Evolutionary conservation across 73 alveolate species (phyloP), one percentile per base, ranked within the genome.

Genomic region (Paramecium pentaurelia): DNA sequence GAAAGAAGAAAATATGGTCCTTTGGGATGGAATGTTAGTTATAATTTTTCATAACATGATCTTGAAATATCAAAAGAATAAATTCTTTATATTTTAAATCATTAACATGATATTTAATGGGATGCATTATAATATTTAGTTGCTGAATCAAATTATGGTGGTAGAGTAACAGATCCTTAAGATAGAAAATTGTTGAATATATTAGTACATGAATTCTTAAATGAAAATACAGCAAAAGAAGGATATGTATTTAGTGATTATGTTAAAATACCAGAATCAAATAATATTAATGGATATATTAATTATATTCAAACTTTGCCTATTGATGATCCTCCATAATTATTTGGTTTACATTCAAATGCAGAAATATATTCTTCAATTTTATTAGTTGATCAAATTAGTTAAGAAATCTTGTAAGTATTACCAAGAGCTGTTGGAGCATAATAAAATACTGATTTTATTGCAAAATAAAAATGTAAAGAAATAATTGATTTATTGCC

Each of bases 101-200:
- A 99, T 92, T 97, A 98, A 93, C 99, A 92, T 94, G 95, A 89
- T 90, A 68, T 95, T 64, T 58, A 95, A 93, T 77, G 93, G 94
- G 99, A 98, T 94, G 99, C 99, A 27, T 88, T 99, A 86, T 96
- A 96, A 47, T 99, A 99, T 95, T 94, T 99, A 93, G 97, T 99
- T 22, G 99, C 99, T 51, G 99, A 98, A 95, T 98, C 99, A 84
- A 99, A 99, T 96, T 99, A 98, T 88, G 99, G 99, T 8, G 99
- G 99, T 34, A 95, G 99, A 86, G 99, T 99, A 11, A 99, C 99
- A 6, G 99, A 99, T 88, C 99, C 99, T 86, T 97, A 97, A 94
- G 99, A 99, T 92, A 96, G 99, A 86, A 96, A 99, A 86, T 97
- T 97, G 42, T 92, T 99, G 60, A 96, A 95, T 95, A 96, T 99